Percentiles rank a stretch among this genome's conserved stretches.
Evolutionary conservation across 1,139 yeast genomes (phyloP).

Genomic region (Geotrichum macrosporum): DNA sequence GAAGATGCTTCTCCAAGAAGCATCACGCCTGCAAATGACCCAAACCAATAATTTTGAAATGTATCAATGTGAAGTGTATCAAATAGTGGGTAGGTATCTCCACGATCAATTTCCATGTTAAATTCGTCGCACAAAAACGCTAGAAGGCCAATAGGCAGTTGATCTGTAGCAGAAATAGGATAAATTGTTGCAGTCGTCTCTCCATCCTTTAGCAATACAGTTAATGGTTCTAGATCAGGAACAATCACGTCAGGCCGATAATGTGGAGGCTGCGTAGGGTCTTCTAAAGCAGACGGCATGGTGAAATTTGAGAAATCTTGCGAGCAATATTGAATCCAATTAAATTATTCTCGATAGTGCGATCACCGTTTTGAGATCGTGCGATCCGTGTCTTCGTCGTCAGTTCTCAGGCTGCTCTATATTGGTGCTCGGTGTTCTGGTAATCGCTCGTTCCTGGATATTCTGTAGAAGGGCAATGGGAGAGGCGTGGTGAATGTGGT

Average conservation of each 20-base stretch:
- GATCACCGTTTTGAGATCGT: no score
- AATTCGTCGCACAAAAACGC: slow-evolving; percentile 86
- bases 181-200: slow-evolving; percentile 90
- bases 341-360: no score
- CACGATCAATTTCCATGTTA: slow-evolving; percentile 86
- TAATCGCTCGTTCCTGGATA: slow-evolving; percentile 3
- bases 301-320: background rate
- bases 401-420: background rate
- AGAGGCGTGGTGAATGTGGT: slow-evolving; percentile 16
- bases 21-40: slow-evolving; percentile 77
- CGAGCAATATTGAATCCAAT: no score
- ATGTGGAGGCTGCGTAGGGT: slow-evolving; percentile 44
- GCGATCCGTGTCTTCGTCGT: no score
- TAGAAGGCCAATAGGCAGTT: slow-evolving; percentile 70
- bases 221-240: slow-evolving; percentile 42
- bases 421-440: slow-evolving; percentile 6
- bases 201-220: slow-evolving; percentile 78
- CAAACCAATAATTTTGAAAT: slow-evolving; percentile 82
- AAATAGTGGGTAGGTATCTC: slow-evolving; percentile 81
- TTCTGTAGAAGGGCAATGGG: background rate
- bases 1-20: slow-evolving; percentile 51
- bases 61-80: slow-evolving; percentile 69
- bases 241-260: slow-evolving; percentile 41
- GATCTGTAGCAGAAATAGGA: slow-evolving; percentile 62
- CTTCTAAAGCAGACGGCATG: slow-evolving; percentile 43